Base-by-base conservation (phyloP, 495 filamentous ascomycete species). In the Pyronema domesticum region DNA sequence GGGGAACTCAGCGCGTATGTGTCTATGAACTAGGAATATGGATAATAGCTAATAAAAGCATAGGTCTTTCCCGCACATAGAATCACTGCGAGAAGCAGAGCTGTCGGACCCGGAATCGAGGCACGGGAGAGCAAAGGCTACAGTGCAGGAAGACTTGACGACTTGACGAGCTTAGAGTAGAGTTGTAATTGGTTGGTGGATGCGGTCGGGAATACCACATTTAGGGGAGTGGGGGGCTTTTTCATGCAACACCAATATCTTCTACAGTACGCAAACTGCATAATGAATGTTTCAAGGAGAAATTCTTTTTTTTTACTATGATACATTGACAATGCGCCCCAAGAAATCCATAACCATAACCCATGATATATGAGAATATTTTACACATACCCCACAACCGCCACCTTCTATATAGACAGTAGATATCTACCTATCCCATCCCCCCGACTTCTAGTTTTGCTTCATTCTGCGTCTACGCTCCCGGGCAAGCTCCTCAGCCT, bases 1-100 rank as follows among this genome's bases (percentile, higher is more conserved):
- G 91, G 91, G 80, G 83, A 40, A 80, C 81, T 48, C 95, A 91
- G 58, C 89, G 88, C 79, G 91, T 95, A 76, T 48, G 76, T 57
- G 9, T 44, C 34, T 34, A 42, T 33, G 30, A 43, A 51, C 3
- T 17, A 11, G 23, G 0, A 19, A 10, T 8, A 7, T 0, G 13
- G 36, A 33, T 46, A 30, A 43, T 55, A 39, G 45, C 36, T 51
- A 56, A 56, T 36, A 33, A 8, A 36, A 17, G 47, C 54, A 10
- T 58, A 85, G 82, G 72, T 86, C 46, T 85, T 86, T 64, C 82
- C 82, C 8, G 69, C 65, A 37, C 71, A 78, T 57, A 73, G 82
- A 57, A 72, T 71, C 19, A 68, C 77, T 37, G 68, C 7, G 14
- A 34, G 40, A 1, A 15, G 11, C 3, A 45, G 75, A 58, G 58